A percentile compares a stretch with the other conserved stretches of the same genome.
Conservation (phyloP, 176 grass and related monocot genomes). For the Paspalum notatum region DNA sequence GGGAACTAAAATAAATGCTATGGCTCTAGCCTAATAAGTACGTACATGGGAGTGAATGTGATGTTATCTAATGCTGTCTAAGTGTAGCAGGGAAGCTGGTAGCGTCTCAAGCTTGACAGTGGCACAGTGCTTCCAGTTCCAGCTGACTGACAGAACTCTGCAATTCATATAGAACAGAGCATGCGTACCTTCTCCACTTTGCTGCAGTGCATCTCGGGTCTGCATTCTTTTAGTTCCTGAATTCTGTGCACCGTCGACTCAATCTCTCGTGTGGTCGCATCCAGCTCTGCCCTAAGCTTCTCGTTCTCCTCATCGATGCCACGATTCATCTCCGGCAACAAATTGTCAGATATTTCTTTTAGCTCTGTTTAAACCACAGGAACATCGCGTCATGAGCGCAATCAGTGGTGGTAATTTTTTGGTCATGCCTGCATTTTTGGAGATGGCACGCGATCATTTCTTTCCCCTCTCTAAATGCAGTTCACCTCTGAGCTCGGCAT, state of each 20-base stretch:
- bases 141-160: neutral
- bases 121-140: too few relatives aligned
- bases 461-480: too few relatives aligned
- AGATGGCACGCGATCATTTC: too few relatives aligned
- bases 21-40: neutral
- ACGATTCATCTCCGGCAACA: neutral
- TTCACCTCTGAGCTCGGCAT: constrained; percentile 4
- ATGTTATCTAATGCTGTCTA: neutral
- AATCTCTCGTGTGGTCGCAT: neutral
- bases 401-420: too few relatives aligned
- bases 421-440: too few relatives aligned
- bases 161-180: neutral
- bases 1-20: neutral
- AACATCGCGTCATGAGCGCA: too few relatives aligned
- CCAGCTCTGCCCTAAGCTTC: neutral
- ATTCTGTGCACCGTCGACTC: neutral
- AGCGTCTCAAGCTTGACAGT: neutral
- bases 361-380: constrained; percentile 15
- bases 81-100: neutral
- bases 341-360: neutral
- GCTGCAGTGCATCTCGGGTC: constrained; percentile 1
- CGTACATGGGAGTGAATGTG: neutral
- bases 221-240: constrained; percentile 3
- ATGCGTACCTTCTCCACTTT: constrained; percentile 35
- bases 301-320: constrained; percentile 13